Percentiles rank a stretch among this genome's conserved stretches.
phyloP scores from a whole-genome alignment of 2,329 filamentous ascomycete species.

The Aspergillus fumigatiaffinis region DNA sequence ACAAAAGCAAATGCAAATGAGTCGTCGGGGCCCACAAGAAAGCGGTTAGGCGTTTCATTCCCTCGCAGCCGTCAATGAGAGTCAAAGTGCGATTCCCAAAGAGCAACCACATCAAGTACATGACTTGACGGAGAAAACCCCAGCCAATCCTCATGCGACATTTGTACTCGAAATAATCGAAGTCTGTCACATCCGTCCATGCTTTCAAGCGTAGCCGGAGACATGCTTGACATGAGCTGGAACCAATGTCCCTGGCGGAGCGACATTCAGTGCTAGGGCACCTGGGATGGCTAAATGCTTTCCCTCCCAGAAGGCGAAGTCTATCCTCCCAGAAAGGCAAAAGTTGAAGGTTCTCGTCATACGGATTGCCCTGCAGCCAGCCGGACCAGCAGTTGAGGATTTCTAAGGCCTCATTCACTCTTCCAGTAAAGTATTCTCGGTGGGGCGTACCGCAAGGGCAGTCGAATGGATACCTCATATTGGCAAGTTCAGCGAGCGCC shows the following conservation, averaged over 20 bases:
- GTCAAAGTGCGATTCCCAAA: neutral
- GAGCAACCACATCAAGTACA: neutral
- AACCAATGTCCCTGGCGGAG: neutral
- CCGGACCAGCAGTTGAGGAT: neutral
- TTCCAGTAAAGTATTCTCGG: neutral
- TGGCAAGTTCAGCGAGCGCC: neutral
- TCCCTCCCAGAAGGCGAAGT: neutral
- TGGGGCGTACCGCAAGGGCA: neutral
- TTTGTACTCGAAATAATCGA: neutral
- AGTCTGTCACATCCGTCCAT: neutral
- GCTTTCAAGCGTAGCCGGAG: neutral
- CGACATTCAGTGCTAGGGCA: neutral
- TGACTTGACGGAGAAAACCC: neutral
- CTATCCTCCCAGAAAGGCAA: neutral
- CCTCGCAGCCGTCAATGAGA: neutral
- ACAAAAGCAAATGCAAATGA: neutral
- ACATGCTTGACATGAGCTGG: neutral
- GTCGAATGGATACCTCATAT: neutral
- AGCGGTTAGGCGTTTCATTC: no score
- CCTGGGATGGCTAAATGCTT: neutral
- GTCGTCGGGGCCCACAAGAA: neutral
- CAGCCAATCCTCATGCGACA: neutral
- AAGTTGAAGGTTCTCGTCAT: neutral
- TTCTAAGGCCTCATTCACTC: neutral
- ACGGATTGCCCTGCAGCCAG: neutral